phyloP scores from a whole-genome alignment of 345 rosid genomes.

The Rhizophora mangle region DNA sequence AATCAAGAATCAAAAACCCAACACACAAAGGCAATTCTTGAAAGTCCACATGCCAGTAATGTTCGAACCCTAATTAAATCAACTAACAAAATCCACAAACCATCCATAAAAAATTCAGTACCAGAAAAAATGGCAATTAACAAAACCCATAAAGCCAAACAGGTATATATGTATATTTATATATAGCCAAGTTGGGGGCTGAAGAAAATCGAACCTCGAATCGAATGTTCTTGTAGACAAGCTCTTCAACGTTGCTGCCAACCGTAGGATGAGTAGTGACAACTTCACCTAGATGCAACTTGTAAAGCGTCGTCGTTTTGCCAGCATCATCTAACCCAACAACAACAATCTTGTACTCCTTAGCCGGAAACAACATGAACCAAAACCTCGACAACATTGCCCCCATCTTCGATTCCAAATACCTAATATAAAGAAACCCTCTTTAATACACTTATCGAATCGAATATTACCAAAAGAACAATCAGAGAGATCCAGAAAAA shows the following conservation, averaged over 20 bases:
- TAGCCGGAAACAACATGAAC: conserved; percentile 94
- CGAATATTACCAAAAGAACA: no score
- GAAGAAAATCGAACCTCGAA: conserved; percentile 57
- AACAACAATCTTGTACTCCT: conserved; percentile 95
- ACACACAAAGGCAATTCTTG: no score
- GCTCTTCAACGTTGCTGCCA: conserved; percentile 95
- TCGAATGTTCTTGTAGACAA: conserved; percentile 89
- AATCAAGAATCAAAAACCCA: no score
- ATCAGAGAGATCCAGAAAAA: no score
- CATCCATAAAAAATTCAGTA: no score
- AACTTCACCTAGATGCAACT: conserved; percentile 89
- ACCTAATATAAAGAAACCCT: not conserved
- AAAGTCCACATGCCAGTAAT: no score
- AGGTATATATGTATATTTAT: no score
- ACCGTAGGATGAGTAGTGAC: conserved; percentile 97
- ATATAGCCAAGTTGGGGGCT: no score
- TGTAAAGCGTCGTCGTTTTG: conserved; percentile 94
- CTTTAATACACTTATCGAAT: no score
- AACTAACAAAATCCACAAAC: no score
- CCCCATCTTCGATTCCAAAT: conserved; percentile 50
- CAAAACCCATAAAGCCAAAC: not conserved
- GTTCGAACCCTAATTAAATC: no score
- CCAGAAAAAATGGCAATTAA: not conserved
- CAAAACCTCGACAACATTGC: conserved; percentile 80
- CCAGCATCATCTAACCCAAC: conserved; percentile 98